Percentiles rank a stretch among this genome's conserved stretches.
Evolutionary conservation across 108 stramenopile genomes (phyloP).

Genomic region (Nitzschia inconspicua): DNA sequence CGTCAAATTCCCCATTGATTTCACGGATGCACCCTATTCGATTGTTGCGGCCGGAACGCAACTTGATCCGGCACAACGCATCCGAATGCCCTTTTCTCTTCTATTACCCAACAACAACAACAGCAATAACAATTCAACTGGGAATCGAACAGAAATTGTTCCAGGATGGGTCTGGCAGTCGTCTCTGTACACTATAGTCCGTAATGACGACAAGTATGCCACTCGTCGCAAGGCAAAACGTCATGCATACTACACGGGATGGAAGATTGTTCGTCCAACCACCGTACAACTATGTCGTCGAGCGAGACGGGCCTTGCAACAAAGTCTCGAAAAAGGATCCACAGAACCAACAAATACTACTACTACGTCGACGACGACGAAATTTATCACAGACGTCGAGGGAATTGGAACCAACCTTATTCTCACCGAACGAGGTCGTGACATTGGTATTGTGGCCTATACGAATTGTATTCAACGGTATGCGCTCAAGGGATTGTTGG

Average conservation of each 20-base stretch:
- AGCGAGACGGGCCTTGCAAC: conserved; percentile 46
- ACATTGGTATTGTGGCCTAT: conserved; percentile 69
- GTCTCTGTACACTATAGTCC: conserved; percentile 81
- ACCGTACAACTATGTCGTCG: conserved; percentile 56
- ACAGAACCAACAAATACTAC: conserved; percentile 3
- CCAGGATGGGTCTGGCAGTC: conserved; percentile 89
- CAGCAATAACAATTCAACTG: conserved; percentile 35
- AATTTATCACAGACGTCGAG: conserved; percentile 22
- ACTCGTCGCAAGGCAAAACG: conserved; percentile 66
- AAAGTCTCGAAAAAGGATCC: conserved; percentile 1
- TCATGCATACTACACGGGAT: conserved; percentile 74
- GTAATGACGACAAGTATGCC: conserved; percentile 83
- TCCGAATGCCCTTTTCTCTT: conserved; percentile 87
- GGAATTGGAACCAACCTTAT: conserved; percentile 64
- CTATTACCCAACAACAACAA: conserved; percentile 35
- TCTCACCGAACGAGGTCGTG: conserved; percentile 54
- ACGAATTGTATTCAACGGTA: conserved; percentile 70
- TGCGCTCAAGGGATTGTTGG: conserved; percentile 66
- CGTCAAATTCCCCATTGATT: conserved; percentile 90
- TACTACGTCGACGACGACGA: conserved; percentile 41
- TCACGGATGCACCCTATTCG: conserved; percentile 82
- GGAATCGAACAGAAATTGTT: conserved; percentile 76
- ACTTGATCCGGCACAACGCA: conserved; percentile 75
- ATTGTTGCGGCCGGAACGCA: conserved; percentile 90
- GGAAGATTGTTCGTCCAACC: conserved; percentile 65